Evolutionary conservation across 306 rosid genomes (phyloP).

Genomic region (Casuarina equisetifolia): DNA sequence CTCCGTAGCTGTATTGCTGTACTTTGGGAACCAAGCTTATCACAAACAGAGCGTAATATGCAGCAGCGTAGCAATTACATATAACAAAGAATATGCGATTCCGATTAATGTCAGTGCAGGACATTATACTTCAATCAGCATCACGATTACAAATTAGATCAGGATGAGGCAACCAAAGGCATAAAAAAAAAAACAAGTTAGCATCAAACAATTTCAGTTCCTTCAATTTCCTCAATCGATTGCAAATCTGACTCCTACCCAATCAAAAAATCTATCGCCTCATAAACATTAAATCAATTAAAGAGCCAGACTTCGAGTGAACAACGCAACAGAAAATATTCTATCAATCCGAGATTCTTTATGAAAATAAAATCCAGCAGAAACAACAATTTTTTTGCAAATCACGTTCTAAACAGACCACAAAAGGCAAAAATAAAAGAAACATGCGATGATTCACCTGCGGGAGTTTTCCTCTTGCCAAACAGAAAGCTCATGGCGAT

Average conservation of each 20-base stretch:
- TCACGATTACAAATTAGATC: neutral
- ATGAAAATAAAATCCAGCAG: neutral
- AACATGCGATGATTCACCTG: conserved; percentile 48
- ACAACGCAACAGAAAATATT: neutral
- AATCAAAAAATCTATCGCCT: neutral
- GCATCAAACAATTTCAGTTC: too few relatives aligned
- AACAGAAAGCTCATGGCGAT: conserved; percentile 82
- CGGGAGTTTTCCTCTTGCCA: conserved; percentile 93
- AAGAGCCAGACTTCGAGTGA: neutral
- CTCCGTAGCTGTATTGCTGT: too few relatives aligned
- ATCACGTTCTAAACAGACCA: neutral
- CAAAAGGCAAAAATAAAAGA: neutral
- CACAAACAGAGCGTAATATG: neutral
- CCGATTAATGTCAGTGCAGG: neutral
- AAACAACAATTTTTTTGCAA: neutral
- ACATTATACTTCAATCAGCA: neutral
- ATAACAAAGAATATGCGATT: neutral
- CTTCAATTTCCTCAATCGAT: neutral
- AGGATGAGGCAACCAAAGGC: neutral
- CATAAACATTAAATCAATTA: neutral
- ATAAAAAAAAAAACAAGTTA: too few relatives aligned
- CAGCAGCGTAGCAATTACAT: neutral
- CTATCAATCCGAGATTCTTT: neutral
- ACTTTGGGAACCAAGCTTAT: neutral
- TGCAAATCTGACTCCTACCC: neutral